phyloP scores from a whole-genome alignment of 495 filamentous ascomycete species.

The Chaetomium cochliodes region DNA sequence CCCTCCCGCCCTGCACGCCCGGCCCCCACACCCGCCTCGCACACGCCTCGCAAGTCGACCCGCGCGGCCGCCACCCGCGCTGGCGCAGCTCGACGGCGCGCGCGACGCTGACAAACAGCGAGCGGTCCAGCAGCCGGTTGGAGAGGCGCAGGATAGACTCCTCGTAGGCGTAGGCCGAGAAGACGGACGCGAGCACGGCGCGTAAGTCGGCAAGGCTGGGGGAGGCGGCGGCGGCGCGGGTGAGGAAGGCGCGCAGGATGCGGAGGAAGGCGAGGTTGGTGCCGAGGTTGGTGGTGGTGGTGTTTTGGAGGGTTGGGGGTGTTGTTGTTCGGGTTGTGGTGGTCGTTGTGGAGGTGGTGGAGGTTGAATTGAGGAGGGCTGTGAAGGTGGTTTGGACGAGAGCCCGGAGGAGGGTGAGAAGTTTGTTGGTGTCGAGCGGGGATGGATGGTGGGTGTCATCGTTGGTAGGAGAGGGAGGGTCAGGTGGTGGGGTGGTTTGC shows the following conservation, averaged over 20 bases:
- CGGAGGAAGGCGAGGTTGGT: slow-evolving; percentile 78
- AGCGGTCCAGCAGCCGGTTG: slow-evolving; percentile 81
- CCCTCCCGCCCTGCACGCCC: slow-evolving; percentile 63
- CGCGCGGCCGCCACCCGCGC: slow-evolving; percentile 82
- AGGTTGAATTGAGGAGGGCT: slow-evolving; percentile 72
- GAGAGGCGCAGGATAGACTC: slow-evolving; percentile 81
- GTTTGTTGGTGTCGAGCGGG: slow-evolving; percentile 50
- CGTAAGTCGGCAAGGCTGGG: slow-evolving; percentile 86
- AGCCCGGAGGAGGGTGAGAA: slow-evolving; percentile 64
- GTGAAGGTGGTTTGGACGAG: slow-evolving; percentile 91
- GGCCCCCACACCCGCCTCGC: slow-evolving; percentile 84
- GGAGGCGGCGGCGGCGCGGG: slow-evolving; percentile 73
- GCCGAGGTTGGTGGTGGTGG: slow-evolving; percentile 34
- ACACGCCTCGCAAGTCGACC: slow-evolving; percentile 85
- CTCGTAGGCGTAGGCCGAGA: slow-evolving; percentile 93
- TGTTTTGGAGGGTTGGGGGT: not conserved
- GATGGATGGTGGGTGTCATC: slow-evolving; percentile 26
- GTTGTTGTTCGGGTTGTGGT: slow-evolving; percentile 22
- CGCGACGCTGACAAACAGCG: slow-evolving; percentile 81
- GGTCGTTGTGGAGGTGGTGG: slow-evolving; percentile 56
- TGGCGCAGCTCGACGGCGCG: slow-evolving; percentile 73
- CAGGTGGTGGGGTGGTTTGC: slow-evolving; percentile 18
- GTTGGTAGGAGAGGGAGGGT: slow-evolving; percentile 20
- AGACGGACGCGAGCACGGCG: slow-evolving; percentile 79
- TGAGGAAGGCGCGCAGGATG: slow-evolving; percentile 87